Evolutionary conservation across 2,329 filamentous ascomycete species (phyloP).

Genomic region (Colletotrichum sp.): DNA sequence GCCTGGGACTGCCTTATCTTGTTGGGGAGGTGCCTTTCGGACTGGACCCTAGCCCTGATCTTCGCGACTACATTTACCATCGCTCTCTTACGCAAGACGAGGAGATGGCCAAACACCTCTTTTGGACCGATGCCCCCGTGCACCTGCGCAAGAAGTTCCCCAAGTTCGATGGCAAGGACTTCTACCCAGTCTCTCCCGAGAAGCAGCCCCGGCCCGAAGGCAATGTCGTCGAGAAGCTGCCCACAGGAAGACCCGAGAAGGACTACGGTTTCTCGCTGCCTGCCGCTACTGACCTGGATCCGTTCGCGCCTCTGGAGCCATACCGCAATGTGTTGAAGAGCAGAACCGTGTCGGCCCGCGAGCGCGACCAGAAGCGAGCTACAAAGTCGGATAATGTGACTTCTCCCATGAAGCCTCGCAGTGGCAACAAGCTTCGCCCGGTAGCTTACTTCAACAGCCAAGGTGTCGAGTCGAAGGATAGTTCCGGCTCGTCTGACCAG

Average conservation of each 20-base stretch:
- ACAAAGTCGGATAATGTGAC: constrained; percentile 23
- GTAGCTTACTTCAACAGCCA: constrained; percentile 18
- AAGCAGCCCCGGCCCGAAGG: constrained; percentile 34
- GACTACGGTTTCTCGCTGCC: constrained; percentile 12
- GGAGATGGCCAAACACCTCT: constrained; percentile 61
- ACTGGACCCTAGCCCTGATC: constrained; percentile 42
- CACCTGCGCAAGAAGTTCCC: constrained; percentile 58
- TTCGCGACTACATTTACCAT: constrained; percentile 58
- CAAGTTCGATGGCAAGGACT: constrained; percentile 70
- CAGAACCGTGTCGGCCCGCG: neutral
- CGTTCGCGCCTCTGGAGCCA: constrained; percentile 14
- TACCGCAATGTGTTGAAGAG: neutral
- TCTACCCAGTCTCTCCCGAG: constrained; percentile 62
- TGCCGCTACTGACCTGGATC: constrained; percentile 1
- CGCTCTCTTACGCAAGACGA: constrained; percentile 66
- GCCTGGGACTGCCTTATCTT: constrained; percentile 54
- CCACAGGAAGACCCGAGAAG: constrained; percentile 2
- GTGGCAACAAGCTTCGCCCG: constrained; percentile 1
- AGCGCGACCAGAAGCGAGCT: constrained; percentile 13
- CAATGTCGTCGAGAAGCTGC: neutral
- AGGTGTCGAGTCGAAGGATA: constrained; percentile 9
- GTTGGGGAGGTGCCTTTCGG: constrained; percentile 56
- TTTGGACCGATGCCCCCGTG: constrained; percentile 63
- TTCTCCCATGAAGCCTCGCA: constrained; percentile 12
- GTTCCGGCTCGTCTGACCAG: constrained; percentile 4